Evolutionary conservation across 1,284 basidiomycete species (phyloP).

Genomic region (Irpex lacteus): DNA sequence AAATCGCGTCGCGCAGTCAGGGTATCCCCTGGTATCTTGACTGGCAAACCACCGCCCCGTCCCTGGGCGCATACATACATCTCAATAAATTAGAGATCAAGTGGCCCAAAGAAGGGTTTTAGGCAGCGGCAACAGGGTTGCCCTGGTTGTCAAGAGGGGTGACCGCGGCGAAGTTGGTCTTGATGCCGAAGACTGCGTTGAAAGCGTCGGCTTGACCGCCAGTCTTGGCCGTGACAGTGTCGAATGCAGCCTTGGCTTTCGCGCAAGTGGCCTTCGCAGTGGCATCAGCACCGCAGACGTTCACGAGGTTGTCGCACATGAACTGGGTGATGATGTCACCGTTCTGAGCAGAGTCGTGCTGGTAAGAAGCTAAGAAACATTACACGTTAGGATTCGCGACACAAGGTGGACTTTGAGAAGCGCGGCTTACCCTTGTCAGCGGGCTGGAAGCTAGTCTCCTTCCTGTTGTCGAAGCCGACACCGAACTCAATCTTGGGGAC

Average conservation of each 20-base stretch:
- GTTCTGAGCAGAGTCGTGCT: constrained; percentile 52
- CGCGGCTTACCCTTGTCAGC: constrained; percentile 34
- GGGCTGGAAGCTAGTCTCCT: constrained; percentile 54
- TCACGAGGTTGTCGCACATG: constrained; percentile 53
- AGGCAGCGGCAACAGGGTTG: constrained; percentile 13
- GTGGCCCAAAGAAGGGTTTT: not conserved
- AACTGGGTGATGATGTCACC: constrained; percentile 53
- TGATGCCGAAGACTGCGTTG: constrained; percentile 33
- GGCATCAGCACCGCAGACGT: constrained; percentile 48
- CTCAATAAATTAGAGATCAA: not conserved
- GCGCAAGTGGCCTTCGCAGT: constrained; percentile 49
- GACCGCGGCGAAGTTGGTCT: constrained; percentile 27
- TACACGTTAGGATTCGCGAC: not conserved
- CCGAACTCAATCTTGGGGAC: constrained; percentile 59
- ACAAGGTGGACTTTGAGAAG: not conserved
- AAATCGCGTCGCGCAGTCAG: not conserved
- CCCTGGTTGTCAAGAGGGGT: constrained; percentile 25
- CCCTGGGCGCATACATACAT: not conserved
- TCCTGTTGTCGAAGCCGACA: constrained; percentile 53
- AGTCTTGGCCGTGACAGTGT: constrained; percentile 37
- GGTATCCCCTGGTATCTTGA: not conserved
- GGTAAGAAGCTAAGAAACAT: constrained; percentile 35
- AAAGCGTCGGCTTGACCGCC: constrained; percentile 53
- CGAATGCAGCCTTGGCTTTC: constrained; percentile 40
- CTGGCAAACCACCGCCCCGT: not conserved